A percentile compares a stretch with the other conserved stretches of the same genome.
Evolutionary conservation across 148 eudicot species (phyloP).

Genomic region (Rheum nobile): DNA sequence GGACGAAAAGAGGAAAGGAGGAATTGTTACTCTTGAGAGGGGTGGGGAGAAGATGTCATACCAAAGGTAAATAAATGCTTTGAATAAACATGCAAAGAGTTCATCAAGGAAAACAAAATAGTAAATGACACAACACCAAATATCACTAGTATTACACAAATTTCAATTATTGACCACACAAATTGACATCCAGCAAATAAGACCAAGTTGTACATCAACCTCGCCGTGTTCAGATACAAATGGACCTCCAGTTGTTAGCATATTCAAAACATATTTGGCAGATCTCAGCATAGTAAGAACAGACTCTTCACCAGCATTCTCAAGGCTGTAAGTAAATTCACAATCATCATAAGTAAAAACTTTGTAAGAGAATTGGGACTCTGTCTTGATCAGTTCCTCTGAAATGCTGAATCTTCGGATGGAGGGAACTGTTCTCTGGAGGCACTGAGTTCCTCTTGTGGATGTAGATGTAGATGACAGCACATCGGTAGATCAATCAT

Average conservation of each 20-base stretch:
- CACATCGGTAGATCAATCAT: too few species aligned
- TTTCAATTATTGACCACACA: too few species aligned
- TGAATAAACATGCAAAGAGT: neutral
- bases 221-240: slow-evolving; percentile 37
- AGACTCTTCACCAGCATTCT: slow-evolving; percentile 90
- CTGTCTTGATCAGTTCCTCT: too few species aligned
- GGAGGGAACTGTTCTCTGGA: too few species aligned
- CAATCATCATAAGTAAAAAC: neutral
- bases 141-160: neutral
- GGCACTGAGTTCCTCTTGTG: too few species aligned
- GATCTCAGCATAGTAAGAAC: slow-evolving; percentile 84
- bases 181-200: neutral
- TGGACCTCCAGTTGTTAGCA: slow-evolving; percentile 33
- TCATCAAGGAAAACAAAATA: neutral
- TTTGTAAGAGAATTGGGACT: too few species aligned
- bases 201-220: slow-evolving; percentile 49
- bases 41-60: too few species aligned
- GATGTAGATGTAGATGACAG: too few species aligned
- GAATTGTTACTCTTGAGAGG: too few species aligned
- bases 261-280: slow-evolving; percentile 62
- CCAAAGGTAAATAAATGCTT: neutral
- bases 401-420: too few species aligned
- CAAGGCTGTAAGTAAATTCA: slow-evolving; percentile 49
- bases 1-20: too few species aligned
- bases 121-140: neutral